Evolutionary conservation across 2,329 filamentous ascomycete genomes (phyloP), one percentile per base, ranked within the genome.

Genomic region (Fusarium sp.): DNA sequence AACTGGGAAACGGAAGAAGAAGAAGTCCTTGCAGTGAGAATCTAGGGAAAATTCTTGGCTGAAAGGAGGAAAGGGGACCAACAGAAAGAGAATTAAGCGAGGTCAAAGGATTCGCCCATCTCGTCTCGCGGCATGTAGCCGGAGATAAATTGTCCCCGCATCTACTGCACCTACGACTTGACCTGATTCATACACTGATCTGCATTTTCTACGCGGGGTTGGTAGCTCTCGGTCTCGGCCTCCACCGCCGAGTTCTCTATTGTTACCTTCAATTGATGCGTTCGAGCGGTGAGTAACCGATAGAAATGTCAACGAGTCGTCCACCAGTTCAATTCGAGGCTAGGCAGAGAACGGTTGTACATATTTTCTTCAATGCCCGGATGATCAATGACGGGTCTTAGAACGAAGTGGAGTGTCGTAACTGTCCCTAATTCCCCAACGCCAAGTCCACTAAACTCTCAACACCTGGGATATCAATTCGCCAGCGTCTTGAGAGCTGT

Each of bases 91-190:
- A 42, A 45, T 45, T 42, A 57, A 57, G 51, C 46, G 46, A 70
- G 55, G 31, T 38, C 28, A 23, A 69, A 55, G 52, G 42, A 54
- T 38, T 46, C 30, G 44, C 49, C 33, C 60, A 40, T 61, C 41
- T 55, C 61, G 54, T 42, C 41, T 65, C 41, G 38, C 47, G 23
- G 61, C 34, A 42, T 38, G 38, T 36, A 40, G 28, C 47, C 47
- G 33, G 54, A 34, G 20, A 37, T 34, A 45, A 54, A 31, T 11
- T 57, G 53, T 67, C 67, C 50, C 67, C 67, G 62, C 67, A 64
- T 59, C 18, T 31, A n/a, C 41, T 18, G 12, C 55, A 65, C 51
- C 50, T 36, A 53, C 40, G 34, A 31, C 34, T 40, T 33, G 23
- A 26, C 50, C 51, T 37, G 23, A 53, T 42, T 26, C n/a, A 30